Base-by-base conservation (phyloP, 108 stramenopile species). In the Stephanodiscus minutulus region DNA sequence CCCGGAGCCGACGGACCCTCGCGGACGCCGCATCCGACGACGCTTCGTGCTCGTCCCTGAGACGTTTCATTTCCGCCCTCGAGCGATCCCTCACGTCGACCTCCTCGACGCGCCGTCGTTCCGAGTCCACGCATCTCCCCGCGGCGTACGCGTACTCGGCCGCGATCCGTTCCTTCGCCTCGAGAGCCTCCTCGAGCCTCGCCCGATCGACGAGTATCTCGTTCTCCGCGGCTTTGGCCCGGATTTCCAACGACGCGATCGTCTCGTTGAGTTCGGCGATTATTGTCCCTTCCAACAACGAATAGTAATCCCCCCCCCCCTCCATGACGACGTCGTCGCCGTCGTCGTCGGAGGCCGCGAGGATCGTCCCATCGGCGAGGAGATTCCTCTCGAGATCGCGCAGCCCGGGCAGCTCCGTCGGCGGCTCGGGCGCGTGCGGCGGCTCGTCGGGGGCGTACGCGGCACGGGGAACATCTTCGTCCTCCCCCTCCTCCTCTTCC, bases 21-120 rank as follows among this genome's bases (percentile, higher is more conserved):
- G 50, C 54, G 7, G 62, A 74, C 27, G 66, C 73, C 36, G 70
- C 66, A 9, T 49, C 13, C 3, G 76, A 22, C 0, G 72, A 18
- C 13, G 11, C 27, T 46, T 76, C 76, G 46, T 81, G 79, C 52
- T 85, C 84, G 37, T 76, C 74, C 12, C 67, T 64, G 41, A 83
- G 41, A 24, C 63, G 61, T 18, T 66, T 64, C 5, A 73, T 43
- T 22, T 66, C 22, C 8, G 17, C 46, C 73, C 49, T 74, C 1
- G 57, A 59, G 5, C 73, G 73, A 25, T 47, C 10, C 54, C 66
- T 74, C 48, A 79, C 69, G 46, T 80, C 81, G 46, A 66, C 67
- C 37, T 72, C 66, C 9, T 63, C 61, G 21, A 57, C 70, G 66
- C 65, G 68, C 1, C 67, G 59, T 11, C 50, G 59, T 18, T 79